These are phyloP conservation scores for Metschnikowia anglica DNA, from an alignment of 805 yeast species.

Conservation along the genomic window DNA sequence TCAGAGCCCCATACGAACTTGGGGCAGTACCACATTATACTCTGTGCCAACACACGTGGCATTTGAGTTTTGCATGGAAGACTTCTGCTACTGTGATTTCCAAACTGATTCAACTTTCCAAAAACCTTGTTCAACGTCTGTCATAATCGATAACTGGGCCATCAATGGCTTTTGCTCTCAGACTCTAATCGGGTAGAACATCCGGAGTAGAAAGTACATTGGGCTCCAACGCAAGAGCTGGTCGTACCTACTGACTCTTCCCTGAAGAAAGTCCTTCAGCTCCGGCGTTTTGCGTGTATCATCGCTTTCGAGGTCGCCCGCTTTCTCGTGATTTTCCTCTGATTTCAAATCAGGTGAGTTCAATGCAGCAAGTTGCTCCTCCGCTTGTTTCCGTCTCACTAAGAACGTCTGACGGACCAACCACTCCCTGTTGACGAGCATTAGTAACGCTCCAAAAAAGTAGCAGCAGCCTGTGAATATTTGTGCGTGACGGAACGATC, in stretches of 20 bases:
- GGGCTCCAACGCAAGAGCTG: constrained; percentile 11
- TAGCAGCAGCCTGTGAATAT: constrained; percentile 56
- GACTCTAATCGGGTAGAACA: constrained; percentile 20
- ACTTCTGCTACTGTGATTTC: too few relatives aligned
- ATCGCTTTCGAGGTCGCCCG: background rate
- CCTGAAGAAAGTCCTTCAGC: constrained; percentile 7
- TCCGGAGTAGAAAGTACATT: constrained; percentile 10
- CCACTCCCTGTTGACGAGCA: constrained; percentile 52
- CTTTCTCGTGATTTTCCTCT: background rate
- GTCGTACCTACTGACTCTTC: constrained; percentile 15
- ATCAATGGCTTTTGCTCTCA: background rate
- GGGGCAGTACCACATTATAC: too few relatives aligned
- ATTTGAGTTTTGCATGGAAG: too few relatives aligned
- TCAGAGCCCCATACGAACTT: too few relatives aligned
- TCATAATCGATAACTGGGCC: background rate
- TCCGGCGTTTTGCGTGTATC: background rate
- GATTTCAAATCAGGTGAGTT: background rate
- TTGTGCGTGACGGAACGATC: constrained; percentile 56
- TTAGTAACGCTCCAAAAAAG: constrained; percentile 41
- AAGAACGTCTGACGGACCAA: constrained; percentile 33
- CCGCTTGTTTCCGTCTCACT: constrained; percentile 11
- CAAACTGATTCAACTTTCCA: too few relatives aligned
- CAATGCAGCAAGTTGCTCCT: constrained; percentile 2
- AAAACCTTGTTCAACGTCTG: too few relatives aligned
- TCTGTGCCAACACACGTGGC: too few relatives aligned